phyloP scores from a whole-genome alignment of 106 monocot genomes.

The Allium cepa region DNA sequence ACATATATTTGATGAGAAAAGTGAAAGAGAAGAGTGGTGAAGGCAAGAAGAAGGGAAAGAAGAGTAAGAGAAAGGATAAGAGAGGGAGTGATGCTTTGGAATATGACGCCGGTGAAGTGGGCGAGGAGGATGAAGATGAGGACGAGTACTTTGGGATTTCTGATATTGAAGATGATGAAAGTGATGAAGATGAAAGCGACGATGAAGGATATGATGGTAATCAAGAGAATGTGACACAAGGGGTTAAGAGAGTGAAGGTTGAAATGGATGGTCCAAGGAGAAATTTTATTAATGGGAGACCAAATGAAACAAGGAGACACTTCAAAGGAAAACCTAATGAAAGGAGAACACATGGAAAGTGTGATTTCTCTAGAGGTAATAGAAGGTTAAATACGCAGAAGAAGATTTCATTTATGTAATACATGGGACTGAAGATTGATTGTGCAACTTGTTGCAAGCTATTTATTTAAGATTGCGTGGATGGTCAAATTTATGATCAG shows the following conservation, averaged over 20 bases:
- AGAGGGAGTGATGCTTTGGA: neutral
- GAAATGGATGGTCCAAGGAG: neutral
- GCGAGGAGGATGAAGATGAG: constrained; percentile 3
- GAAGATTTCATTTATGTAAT: neutral
- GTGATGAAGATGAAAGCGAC: no score
- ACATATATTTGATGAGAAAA: constrained; percentile 1
- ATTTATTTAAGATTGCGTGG: neutral
- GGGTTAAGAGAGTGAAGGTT: neutral
- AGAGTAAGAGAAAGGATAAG: constrained; percentile 5
- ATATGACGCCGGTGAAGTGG: constrained; percentile 20
- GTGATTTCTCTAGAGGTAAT: no score
- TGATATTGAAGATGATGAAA: no score
- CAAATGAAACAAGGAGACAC: no score
- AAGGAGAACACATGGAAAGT: neutral
- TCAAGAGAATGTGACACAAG: neutral
- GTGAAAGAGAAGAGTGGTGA: constrained; percentile 4
- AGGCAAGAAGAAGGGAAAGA: constrained; percentile 12
- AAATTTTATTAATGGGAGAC: neutral
- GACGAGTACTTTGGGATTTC: neutral
- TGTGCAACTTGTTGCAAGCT: no score
- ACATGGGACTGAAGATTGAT: neutral
- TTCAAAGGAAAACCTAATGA: neutral
- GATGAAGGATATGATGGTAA: neutral
- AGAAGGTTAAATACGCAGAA: neutral
- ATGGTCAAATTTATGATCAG: neutral